Percentiles rank a stretch among this genome's conserved stretches.
Conservation (phyloP, 2,329 filamentous ascomycete species). For the Talaromyces sp. region DNA sequence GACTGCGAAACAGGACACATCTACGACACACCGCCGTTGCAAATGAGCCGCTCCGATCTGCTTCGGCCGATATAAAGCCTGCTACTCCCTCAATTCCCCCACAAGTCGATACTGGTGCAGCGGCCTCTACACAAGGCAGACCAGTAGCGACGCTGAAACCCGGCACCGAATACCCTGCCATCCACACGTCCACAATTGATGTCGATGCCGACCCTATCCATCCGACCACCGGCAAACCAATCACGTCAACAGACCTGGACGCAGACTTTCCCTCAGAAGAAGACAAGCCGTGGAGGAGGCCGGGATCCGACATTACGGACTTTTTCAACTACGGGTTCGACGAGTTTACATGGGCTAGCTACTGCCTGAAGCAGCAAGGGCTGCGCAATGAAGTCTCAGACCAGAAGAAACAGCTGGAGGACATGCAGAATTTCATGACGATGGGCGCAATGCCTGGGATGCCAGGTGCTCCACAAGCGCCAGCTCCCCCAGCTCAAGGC, state of each 20-base stretch:
- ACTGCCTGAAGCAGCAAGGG: slow-evolving; percentile 80
- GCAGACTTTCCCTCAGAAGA: slow-evolving; percentile 64
- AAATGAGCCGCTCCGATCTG: slow-evolving; percentile 29
- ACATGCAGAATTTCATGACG: slow-evolving; percentile 56
- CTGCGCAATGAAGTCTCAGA: slow-evolving; percentile 71
- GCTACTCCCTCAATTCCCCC: slow-evolving; percentile 24
- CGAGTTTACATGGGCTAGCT: slow-evolving; percentile 95
- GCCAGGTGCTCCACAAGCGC: slow-evolving; percentile 28
- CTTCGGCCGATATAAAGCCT: slow-evolving; percentile 31
- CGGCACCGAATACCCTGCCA: slow-evolving; percentile 61
- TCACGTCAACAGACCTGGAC: slow-evolving; percentile 73
- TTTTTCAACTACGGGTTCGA: slow-evolving; percentile 99
- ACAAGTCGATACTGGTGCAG: slow-evolving; percentile 25
- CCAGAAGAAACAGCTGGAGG: slow-evolving; percentile 66
- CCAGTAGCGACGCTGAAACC: slow-evolving; percentile 42
- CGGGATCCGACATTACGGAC: slow-evolving; percentile 89
- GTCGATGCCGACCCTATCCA: slow-evolving; percentile 78
- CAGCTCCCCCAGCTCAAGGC: slow-evolving; percentile 20
- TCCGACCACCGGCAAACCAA: slow-evolving; percentile 68
- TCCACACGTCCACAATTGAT: slow-evolving; percentile 74
- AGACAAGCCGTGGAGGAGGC: slow-evolving; percentile 91
- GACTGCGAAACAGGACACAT: slow-evolving; percentile 28
- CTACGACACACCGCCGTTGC: slow-evolving; percentile 32
- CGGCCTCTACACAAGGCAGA: slow-evolving; percentile 26
- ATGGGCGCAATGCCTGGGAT: slow-evolving; percentile 45